Evolutionary conservation across 2,329 filamentous ascomycete species (phyloP), one percentile per base, ranked within the genome.

Genomic region (Phaeoacremonium minimum): DNA sequence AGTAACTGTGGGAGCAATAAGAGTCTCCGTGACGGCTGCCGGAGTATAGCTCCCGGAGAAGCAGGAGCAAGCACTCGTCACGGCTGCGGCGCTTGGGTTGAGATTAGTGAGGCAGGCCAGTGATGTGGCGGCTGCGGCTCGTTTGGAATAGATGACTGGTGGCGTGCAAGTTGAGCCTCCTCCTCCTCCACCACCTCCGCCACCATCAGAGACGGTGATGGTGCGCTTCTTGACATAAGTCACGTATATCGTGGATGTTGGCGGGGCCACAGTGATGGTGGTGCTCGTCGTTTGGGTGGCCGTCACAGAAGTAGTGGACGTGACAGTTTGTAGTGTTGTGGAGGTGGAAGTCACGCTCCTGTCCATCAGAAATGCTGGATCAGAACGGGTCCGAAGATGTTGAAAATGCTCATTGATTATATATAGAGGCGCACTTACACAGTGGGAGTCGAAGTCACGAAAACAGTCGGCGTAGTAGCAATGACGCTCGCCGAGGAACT

Each of bases 201-300:
- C 22, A 26, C 22, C 22, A n/a, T n/a, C 22, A 9, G 9, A 9
- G 22, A n/a, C 22, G 22, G 22, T 26, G 22, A 26, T n/a, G 22
- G 22, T 26, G 9, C 22, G 9, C 22, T 26, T 26, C 22, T 26
- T 26, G 9, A 26, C 22, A n/a, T 9, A 9, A 9, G 22, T 26
- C 9, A n/a, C 22, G n/a, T 9, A 9, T 9, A 22, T 4, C 15
- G 32, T 34, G 18, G 32, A 34, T 12, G n/a, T 12, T 4, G 32
- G 22, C 9, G 22, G 22, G n/a, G 22, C 2, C 9, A 26, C 22
- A 9, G 22, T 26, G 22, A 26, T 34, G 18, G 32, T 34, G 45
- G 33, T 43, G 46, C 32, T 51, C 49, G 32, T 44, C 48, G 33
- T 51, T n/a, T 26, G 22, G 40, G 43, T 57, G 52, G 29, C 49